These are phyloP conservation scores for Mortierella sp. DNA, from an alignment of 371 early-diverging fungal species.

Conservation along the genomic window DNA sequence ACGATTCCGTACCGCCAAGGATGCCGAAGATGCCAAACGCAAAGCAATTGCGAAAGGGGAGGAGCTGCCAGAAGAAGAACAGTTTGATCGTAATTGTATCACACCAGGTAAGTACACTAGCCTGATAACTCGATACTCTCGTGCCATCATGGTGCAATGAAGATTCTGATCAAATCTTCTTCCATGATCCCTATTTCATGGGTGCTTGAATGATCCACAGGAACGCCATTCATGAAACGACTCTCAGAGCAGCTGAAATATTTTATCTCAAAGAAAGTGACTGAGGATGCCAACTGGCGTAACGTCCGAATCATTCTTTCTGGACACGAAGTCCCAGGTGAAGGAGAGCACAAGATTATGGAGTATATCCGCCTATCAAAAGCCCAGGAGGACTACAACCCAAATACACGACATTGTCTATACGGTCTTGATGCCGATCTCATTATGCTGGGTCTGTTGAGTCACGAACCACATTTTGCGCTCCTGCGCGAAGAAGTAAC, in stretches of 20 bases:
- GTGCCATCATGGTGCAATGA: not conserved
- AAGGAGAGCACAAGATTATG: constrained; percentile 99
- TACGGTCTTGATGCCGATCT: constrained; percentile 99
- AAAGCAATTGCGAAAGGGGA: constrained; percentile 76
- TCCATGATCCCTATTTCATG: not conserved
- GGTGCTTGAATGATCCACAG: constrained; percentile 28
- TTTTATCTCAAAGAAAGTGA: constrained; percentile 92
- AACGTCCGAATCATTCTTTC: constrained; percentile 92
- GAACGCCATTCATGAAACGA: constrained; percentile 98
- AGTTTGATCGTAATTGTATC: constrained; percentile 98
- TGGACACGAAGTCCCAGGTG: constrained; percentile 98
- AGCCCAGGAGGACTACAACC: constrained; percentile 82
- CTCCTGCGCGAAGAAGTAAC: constrained; percentile 97
- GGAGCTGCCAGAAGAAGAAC: constrained; percentile 77
- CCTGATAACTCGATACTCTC: not conserved
- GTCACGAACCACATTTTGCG: constrained; percentile 97
- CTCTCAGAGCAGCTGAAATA: constrained; percentile 89
- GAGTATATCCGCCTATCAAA: constrained; percentile 94
- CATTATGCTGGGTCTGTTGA: constrained; percentile 96
- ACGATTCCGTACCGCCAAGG: constrained; percentile 95
- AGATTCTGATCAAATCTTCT: not conserved
- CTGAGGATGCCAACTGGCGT: constrained; percentile 93
- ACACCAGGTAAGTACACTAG: constrained; percentile 88
- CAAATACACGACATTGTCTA: constrained; percentile 94
- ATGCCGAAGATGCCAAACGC: constrained; percentile 76